Evolutionary conservation across 805 yeast genomes (phyloP), one percentile per base, ranked within the genome.

Genomic region (Saturnispora zaruensis): DNA sequence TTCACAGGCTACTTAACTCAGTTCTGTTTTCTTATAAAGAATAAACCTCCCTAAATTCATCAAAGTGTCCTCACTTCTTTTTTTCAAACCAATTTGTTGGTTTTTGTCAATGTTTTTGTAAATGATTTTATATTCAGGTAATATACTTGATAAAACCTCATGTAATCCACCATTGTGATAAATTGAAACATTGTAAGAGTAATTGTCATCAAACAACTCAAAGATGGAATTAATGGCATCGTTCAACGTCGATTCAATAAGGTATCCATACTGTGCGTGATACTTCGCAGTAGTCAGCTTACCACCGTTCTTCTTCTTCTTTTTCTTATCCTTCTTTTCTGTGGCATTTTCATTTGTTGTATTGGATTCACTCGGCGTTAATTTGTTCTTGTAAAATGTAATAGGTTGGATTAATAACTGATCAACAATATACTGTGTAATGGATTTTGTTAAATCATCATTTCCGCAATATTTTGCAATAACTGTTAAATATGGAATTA

Each of bases 141-240:
- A 64, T 8, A 77, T 60, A 21, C 65, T 64, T 49, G 64, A 61
- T 41, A 88, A 68, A 14, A 64, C 61, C 1, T 58, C 49, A 34
- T 78, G 59, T 57, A 79, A 76, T 7, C 73, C 70, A 18, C 74
- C 73, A 8, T 72, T 63, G 24, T 83, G 85, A 64, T 83, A 91
- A 1, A 86, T 76, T 3, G 79, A 78, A 24, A 65, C 67, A 61
- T 88, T 96, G 59, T 88, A 89, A 14, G 71, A 75, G 57, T 73
- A 84, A 34, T 75, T 75, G 66, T 93, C 98, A 13, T 85, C 85
- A 66, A 84, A 93, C 6, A 89, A 71, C 52, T 88, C 96, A 65
- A 79, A 87, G 5, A 89, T 59, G 2, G 78, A 69, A 58, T 87
- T 83, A 21, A 87, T 64, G 24, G 82, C 68, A 53, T 84, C 91